Conservation (phyloP, 805 yeast genomes). For the Candida parachauliodes region DNA sequence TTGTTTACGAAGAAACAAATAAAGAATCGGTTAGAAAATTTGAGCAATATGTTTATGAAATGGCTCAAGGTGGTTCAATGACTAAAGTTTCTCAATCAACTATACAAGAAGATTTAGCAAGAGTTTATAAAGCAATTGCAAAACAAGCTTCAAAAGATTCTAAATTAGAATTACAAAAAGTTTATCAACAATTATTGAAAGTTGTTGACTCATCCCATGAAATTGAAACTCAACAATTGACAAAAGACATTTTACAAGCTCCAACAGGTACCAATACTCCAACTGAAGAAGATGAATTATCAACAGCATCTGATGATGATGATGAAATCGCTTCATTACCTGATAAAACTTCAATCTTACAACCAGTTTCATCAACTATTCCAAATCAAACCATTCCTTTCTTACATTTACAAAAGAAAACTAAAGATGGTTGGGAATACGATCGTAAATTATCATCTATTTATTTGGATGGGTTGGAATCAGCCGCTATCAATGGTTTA, state of each 20-base stretch:
- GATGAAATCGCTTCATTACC: conserved; percentile 87
- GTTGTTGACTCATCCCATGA: conserved; percentile 68
- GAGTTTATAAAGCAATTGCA: conserved; percentile 76
- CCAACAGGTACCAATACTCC: conserved; percentile 43
- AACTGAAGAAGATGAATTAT: conserved; percentile 34
- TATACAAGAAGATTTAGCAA: conserved; percentile 78
- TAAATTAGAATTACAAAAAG: conserved; percentile 64
- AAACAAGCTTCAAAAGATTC: conserved; percentile 60
- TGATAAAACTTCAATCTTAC: conserved; percentile 61
- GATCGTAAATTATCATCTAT: conserved; percentile 72
- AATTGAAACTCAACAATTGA: conserved; percentile 63
- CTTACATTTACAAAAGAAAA: conserved; percentile 84
- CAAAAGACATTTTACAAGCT: conserved; percentile 46
- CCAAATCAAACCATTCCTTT: conserved; percentile 89
- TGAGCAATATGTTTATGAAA: conserved; percentile 91
- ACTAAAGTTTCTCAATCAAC: conserved; percentile 70
- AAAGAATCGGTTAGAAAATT: conserved; percentile 90
- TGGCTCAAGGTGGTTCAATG: conserved; percentile 91
- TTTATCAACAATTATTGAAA: conserved; percentile 66
- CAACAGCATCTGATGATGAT: conserved; percentile 43
- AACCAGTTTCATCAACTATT: conserved; percentile 69
- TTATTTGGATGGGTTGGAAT: conserved; percentile 87
- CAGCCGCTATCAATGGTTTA: conserved; percentile 91
- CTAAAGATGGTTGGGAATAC: conserved; percentile 77
- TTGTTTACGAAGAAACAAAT: conserved; percentile 78